These are phyloP conservation scores for Tetracladium maxilliforme DNA, from an alignment of 2,329 filamentous ascomycete genomes.

Conservation along the genomic window DNA sequence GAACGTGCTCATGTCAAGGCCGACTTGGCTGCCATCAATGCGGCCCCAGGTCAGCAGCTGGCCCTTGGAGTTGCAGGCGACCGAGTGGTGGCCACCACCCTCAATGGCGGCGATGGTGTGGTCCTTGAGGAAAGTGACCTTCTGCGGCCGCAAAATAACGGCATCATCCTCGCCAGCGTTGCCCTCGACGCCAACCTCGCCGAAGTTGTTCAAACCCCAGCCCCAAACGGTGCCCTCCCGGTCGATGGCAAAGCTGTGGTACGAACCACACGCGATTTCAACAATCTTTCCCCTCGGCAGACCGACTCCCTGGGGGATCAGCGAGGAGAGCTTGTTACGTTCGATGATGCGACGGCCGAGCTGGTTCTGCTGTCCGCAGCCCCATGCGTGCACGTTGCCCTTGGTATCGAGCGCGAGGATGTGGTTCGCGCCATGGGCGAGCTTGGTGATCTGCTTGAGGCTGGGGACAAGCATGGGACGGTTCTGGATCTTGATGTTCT, in stretches of 20 bases:
- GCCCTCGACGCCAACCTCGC: conserved; percentile 56
- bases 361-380: conserved; percentile 53
- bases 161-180: conserved; percentile 54
- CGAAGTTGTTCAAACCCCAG: conserved; percentile 82
- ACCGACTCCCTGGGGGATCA: conserved; percentile 11
- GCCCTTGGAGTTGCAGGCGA: conserved; percentile 41
- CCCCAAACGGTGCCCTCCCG: conserved; percentile 57
- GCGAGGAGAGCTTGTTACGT: conserved; percentile 9
- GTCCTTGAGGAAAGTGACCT: conserved; percentile 48
- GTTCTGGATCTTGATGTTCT: conserved; percentile 9
- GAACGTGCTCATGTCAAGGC: conserved; percentile 39
- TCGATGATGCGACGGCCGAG: conserved; percentile 33
- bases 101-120: conserved; percentile 53
- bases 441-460: conserved; percentile 36
- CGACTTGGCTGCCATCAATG: conserved; percentile 35
- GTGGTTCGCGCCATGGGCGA: conserved; percentile 42
- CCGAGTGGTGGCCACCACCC: conserved; percentile 65
- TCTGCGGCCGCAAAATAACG: conserved; percentile 55
- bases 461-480: conserved; percentile 35
- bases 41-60: conserved; percentile 46
- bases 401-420: conserved; percentile 41
- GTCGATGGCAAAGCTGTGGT: conserved; percentile 67
- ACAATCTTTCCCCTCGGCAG: conserved; percentile 11
- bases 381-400: conserved; percentile 48
- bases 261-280: conserved; percentile 45